Evolutionary conservation across 139 green algal species (phyloP), one percentile per base, ranked within the genome.

Genomic region (Trebouxia sp.): DNA sequence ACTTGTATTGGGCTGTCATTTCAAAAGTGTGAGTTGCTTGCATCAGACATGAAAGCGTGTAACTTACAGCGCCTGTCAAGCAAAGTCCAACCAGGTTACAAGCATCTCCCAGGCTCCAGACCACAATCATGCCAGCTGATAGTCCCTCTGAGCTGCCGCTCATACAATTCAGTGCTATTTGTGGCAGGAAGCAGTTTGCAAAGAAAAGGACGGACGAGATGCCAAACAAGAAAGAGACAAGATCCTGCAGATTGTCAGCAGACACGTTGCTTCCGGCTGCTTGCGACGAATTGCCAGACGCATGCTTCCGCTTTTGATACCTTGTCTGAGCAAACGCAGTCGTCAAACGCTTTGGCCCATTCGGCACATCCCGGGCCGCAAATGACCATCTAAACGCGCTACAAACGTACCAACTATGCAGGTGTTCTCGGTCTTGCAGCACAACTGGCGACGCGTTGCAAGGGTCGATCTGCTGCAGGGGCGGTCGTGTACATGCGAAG

Each of bases 321-420:
- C 58, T 70, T 70, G 58, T 70, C 1, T 10, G 30, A 42, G 32
- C 58, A 70, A n/a, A 70, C 58, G 58, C 58, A 70, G 58, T 70
- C 58, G 32, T 70, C 58, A 3, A 70, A 70, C 12, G 58, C 58
- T 70, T 43, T 70, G 30, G 58, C 58, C 58, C 58, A 70, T 24
- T 70, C 30, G 5, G 58, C 58, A 43, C 58, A 70, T 9, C 12
- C 58, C 26, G 58, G 58, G 26, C 26, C 58, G 32, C 58, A 70
- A 28, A 11, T 70, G 1, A 70, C 58, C 26, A 11, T 12, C 58
- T 42, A 26, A 38, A 9, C 50, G 9, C 12, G 26, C n/a, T n/a
- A n/a, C n/a, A n/a, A n/a, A n/a, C n/a, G n/a, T n/a, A n/a, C n/a
- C n/a, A n/a, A n/a, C n/a, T n/a, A n/a, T n/a, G n/a, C n/a, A n/a